These are phyloP conservation scores for Austroboletus niveus DNA, from an alignment of 1,284 basidiomycete species.

Conservation along the genomic window DNA sequence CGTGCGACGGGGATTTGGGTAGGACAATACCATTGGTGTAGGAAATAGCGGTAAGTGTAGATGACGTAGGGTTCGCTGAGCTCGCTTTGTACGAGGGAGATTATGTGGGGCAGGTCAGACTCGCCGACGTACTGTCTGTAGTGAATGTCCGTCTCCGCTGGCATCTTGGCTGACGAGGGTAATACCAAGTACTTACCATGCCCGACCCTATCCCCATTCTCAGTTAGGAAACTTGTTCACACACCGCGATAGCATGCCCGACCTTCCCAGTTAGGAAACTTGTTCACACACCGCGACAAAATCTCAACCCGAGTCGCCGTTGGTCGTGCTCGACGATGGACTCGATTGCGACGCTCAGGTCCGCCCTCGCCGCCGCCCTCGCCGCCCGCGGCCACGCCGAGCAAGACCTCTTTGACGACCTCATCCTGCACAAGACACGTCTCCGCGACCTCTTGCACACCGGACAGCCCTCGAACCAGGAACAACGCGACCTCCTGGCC, in stretches of 20 bases:
- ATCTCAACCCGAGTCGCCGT: background rate
- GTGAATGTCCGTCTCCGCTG: constrained; percentile 52
- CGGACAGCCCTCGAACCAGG: constrained; percentile 56
- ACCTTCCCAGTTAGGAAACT: too few relatives aligned
- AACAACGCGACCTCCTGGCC: constrained; percentile 70
- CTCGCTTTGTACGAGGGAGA: constrained; percentile 86
- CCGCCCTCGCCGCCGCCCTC: constrained; percentile 40
- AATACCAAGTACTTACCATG: too few relatives aligned
- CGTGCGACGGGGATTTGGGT: constrained; percentile 22
- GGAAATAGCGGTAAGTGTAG: constrained; percentile 91
- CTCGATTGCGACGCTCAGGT: constrained; percentile 42
- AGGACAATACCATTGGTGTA: constrained; percentile 78
- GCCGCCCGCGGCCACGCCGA: constrained; percentile 50
- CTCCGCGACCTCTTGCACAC: constrained; percentile 64
- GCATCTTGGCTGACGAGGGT: background rate
- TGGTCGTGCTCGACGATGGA: constrained; percentile 35
- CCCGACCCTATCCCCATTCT: too few relatives aligned
- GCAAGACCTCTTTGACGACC: constrained; percentile 72
- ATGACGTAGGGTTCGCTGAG: constrained; percentile 95
- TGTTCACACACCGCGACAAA: constrained; percentile 9
- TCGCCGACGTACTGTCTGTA: constrained; percentile 77
- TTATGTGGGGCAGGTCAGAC: constrained; percentile 76
- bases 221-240: too few relatives aligned
- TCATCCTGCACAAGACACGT: constrained; percentile 62
- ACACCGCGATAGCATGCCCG: too few relatives aligned